phyloP scores from a whole-genome alignment of 495 filamentous ascomycete genomes.

The Penicillium cinerascens region DNA sequence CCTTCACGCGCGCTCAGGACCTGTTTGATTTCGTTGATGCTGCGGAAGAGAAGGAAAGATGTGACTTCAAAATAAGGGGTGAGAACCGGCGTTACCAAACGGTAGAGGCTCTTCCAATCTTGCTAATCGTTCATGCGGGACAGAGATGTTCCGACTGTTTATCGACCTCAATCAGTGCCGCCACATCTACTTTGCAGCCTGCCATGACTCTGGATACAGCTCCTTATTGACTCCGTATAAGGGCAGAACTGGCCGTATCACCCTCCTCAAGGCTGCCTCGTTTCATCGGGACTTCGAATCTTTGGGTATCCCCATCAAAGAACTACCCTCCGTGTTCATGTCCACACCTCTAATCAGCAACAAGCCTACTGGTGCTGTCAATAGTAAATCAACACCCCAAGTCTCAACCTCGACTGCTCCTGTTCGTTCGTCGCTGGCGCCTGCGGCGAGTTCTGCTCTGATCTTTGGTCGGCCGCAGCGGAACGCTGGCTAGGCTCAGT shows the following conservation, averaged over 20 bases:
- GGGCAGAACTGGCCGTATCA: conserved; percentile 47
- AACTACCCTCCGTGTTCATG: conserved; percentile 45
- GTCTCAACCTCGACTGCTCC: no score
- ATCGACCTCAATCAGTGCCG: conserved; percentile 60
- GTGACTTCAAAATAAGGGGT: conserved; percentile 57
- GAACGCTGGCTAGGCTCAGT: no score
- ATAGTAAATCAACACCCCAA: no score
- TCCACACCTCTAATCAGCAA: conserved; percentile 23
- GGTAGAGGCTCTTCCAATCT: no score
- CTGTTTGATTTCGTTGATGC: conserved; percentile 62
- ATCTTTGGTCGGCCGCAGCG: no score
- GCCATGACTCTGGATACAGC: conserved; percentile 59
- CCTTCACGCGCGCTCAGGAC: conserved; percentile 57
- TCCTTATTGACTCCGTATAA: conserved; percentile 52
- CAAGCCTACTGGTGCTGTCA: conserved; percentile 5
- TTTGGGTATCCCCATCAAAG: conserved; percentile 38
- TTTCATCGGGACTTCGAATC: conserved; percentile 36
- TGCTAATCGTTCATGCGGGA: conserved; percentile 1
- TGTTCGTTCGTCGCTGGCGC: no score
- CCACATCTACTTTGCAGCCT: conserved; percentile 63
- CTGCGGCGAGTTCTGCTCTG: no score
- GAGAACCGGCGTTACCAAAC: neutral
- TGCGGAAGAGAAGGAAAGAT: conserved; percentile 58
- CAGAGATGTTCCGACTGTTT: conserved; percentile 57
- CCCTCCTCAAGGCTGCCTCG: conserved; percentile 47